Evolutionary conservation across 1,284 basidiomycete genomes (phyloP).

Genomic region (Apiotrichum gracile): DNA sequence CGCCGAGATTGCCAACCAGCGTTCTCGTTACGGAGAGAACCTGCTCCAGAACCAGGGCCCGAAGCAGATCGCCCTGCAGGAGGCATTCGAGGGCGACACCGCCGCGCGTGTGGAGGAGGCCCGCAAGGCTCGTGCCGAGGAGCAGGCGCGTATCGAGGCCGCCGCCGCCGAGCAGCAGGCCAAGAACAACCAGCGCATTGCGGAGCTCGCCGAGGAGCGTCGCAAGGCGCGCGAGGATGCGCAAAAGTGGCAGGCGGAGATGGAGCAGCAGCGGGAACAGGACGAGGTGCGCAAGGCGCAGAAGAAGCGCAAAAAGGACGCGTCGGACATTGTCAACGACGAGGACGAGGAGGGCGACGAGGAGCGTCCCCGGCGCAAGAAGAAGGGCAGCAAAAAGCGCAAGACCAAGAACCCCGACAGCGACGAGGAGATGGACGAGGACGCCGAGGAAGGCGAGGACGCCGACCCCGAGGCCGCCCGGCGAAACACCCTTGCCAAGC

Average conservation of each 20-base stretch:
- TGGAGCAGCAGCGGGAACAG: conserved; percentile 41
- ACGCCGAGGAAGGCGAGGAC: conserved; percentile 16
- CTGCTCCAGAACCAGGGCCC: conserved; percentile 71
- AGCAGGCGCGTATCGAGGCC: conserved; percentile 42
- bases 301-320: conserved; percentile 39
- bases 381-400: conserved; percentile 20
- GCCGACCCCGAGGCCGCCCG: conserved; percentile 13
- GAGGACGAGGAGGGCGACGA: conserved; percentile 27
- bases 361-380: conserved; percentile 19
- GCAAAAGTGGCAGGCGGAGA: conserved; percentile 53
- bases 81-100: conserved; percentile 65
- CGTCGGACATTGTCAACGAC: conserved; percentile 26
- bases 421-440: conserved; percentile 24
- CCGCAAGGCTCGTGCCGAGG: conserved; percentile 48
- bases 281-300: conserved; percentile 45
- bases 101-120: conserved; percentile 69
- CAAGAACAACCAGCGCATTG: conserved; percentile 56
- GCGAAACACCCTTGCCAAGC: conserved; percentile 22
- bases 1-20: conserved; percentile 76
- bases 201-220: conserved; percentile 67
- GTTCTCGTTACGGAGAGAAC: conserved; percentile 77
- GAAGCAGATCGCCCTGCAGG: conserved; percentile 67
- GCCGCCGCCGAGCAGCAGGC: conserved; percentile 35
- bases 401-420: conserved; percentile 27
- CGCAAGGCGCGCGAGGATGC: conserved; percentile 68